Percentiles rank a stretch among this genome's conserved stretches.
Evolutionary conservation across 2,329 filamentous ascomycete species (phyloP).

Genomic region (Lizonia empirigonia): DNA sequence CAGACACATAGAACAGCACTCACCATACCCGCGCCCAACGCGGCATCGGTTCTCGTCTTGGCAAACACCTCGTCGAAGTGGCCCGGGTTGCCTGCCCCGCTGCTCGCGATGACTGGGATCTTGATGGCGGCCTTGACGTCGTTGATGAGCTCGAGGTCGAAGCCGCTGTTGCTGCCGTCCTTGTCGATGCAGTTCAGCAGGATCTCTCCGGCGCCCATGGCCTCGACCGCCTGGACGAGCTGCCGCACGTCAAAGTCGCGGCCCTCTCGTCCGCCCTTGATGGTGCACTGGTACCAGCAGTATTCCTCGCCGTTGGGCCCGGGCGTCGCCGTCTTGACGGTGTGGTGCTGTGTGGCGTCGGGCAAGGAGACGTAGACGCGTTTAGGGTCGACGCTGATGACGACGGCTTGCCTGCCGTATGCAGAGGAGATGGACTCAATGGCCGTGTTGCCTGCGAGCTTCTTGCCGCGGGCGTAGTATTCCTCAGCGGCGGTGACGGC

Average conservation of each 20-base stretch:
- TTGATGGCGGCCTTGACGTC: conserved; percentile 85
- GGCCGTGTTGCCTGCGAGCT: conserved; percentile 79
- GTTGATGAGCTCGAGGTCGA: conserved; percentile 87
- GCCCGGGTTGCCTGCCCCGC: conserved; percentile 82
- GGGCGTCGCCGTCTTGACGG: conserved; percentile 70
- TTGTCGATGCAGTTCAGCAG: conserved; percentile 97
- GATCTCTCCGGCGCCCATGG: conserved; percentile 94
- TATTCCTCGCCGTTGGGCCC: conserved; percentile 78
- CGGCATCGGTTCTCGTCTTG: conserved; percentile 85
- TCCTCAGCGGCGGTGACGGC: conserved; percentile 92
- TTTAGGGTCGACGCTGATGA: conserved; percentile 93
- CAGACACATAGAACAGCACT: conserved; percentile 32
- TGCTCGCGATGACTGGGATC: conserved; percentile 95
- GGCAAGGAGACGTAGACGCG: conserved; percentile 80
- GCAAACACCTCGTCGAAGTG: conserved; percentile 93
- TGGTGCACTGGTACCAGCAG: conserved; percentile 98
- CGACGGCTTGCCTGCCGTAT: conserved; percentile 96
- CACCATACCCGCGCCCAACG: conserved; percentile 90
- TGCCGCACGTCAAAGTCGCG: conserved; percentile 91
- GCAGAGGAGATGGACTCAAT: conserved; percentile 94
- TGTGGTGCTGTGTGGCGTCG: conserved; percentile 73
- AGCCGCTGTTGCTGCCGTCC: conserved; percentile 92
- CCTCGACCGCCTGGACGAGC: conserved; percentile 85
- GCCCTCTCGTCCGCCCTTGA: conserved; percentile 94
- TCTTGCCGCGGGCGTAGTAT: conserved; percentile 74